Evolutionary conservation across 768 basidiomycete genomes (phyloP), one percentile per base, ranked within the genome.

Genomic region (Boletus huronensis): DNA sequence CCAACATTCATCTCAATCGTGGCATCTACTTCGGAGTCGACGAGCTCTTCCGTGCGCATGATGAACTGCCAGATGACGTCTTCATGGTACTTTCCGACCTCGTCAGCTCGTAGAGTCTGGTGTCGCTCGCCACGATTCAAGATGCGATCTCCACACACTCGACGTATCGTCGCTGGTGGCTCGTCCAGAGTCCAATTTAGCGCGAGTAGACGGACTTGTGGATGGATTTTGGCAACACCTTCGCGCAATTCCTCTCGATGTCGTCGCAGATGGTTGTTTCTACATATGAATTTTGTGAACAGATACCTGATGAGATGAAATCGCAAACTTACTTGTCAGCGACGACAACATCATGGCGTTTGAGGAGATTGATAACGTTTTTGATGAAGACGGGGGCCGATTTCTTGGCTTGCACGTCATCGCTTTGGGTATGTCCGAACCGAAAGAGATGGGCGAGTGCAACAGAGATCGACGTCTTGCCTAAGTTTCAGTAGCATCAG

Each of bases 391-490:
- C 57, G 0, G 84, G 77, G 0, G 78, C 92, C 2, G 87, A 49
- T 67, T 87, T 93, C 73, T 93, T 98, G 35, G 69, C 79, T 38
- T 77, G 75, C 5, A 98, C 80, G 64, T 98, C 92, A 67, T 99
- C 97, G 64, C 88, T 92, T 67, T 98, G 97, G 0, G 90, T 93
- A 67, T 98, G 97, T 1, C 80, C 93, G 55, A 93, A 96, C 0
- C 79, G 81, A 63, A 95, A 98, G 3, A 99, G 79, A 50, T 87
- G 78, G 3, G 77, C 60, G 17, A 98, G 79, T 1, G 92, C 93
- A 17, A 97, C 75, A 0, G 90, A 79, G 13, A 98, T 77, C 0
- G 89, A 73, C 0, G 95, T 98, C 76, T 98, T 98, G 28, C 94
- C 93, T 93, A 61, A 2, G 19, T 34, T 19, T 26, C n/a, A 3